These are phyloP conservation scores for Furcasterigmium sp. DNA, from an alignment of 2,329 filamentous ascomycete genomes.

Conservation along the genomic window DNA sequence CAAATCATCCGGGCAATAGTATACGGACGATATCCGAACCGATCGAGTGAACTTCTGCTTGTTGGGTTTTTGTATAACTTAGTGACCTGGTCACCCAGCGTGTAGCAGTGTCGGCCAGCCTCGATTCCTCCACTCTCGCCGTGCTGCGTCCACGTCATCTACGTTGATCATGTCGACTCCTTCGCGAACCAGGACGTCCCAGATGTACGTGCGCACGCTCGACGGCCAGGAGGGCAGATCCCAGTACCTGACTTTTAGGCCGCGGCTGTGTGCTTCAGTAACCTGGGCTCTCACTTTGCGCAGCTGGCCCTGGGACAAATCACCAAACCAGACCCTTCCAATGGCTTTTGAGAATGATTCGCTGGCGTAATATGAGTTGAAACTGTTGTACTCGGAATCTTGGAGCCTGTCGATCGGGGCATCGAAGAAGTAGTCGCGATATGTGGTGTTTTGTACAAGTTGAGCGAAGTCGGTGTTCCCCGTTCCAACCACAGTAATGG, in stretches of 20 bases:
- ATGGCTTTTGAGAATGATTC: constrained; percentile 49
- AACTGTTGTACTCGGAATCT: constrained; percentile 32
- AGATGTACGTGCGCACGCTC: constrained; percentile 47
- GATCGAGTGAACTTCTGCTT: no score
- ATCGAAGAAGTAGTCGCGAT: constrained; percentile 62
- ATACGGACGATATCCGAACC: no score
- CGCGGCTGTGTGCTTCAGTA: constrained; percentile 42
- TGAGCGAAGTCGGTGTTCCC: constrained; percentile 57
- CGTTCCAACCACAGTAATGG: constrained; percentile 64
- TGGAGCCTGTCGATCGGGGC: constrained; percentile 48
- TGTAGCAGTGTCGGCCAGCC: constrained; percentile 6
- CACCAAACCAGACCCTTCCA: constrained; percentile 40
- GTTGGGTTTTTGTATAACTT: no score
- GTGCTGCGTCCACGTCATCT: constrained; percentile 48
- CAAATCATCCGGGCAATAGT: no score
- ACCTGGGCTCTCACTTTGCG: constrained; percentile 38
- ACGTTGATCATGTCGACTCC: constrained; percentile 58
- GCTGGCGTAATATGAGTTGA: constrained; percentile 64
- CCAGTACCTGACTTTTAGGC: constrained; percentile 57
- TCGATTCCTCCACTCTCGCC: constrained; percentile 27
- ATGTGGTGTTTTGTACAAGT: constrained; percentile 44
- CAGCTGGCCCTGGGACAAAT: constrained; percentile 38
- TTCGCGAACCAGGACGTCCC: constrained; percentile 48
- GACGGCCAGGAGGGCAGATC: constrained; percentile 53
- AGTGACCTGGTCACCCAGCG: no score